Conservation (phyloP, 164 flowering plant species). For the Vitis riparia region DNA sequence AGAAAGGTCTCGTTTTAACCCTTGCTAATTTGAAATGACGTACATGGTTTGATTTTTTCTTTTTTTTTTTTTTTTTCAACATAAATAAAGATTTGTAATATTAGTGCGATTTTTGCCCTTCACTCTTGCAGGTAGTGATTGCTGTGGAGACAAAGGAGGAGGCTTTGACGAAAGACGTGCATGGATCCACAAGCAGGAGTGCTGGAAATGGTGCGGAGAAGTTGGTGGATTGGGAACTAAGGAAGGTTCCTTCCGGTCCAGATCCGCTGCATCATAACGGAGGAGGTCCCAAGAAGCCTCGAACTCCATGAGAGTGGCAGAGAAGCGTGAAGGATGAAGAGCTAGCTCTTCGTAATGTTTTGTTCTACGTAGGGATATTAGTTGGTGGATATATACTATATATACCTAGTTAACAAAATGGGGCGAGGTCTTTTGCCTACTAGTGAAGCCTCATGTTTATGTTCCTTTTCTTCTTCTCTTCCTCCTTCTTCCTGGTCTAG, state of each 20-base stretch:
- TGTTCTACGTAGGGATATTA: too few relatives aligned
- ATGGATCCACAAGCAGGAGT: background rate
- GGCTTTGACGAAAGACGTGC: background rate
- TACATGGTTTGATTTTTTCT: background rate
- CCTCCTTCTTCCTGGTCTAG: too few relatives aligned
- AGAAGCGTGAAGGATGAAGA: too few relatives aligned
- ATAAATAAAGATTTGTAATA: too few relatives aligned
- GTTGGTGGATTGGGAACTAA: slow-evolving; percentile 23
- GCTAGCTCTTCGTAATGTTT: too few relatives aligned
- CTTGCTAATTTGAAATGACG: too few relatives aligned
- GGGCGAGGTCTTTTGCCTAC: too few relatives aligned
- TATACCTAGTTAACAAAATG: too few relatives aligned
- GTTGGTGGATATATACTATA: too few relatives aligned
- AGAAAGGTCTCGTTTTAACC: slow-evolving; percentile 27
- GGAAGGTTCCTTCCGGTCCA: slow-evolving; percentile 63
- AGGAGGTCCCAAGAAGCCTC: slow-evolving; percentile 41
- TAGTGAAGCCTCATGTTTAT: too few relatives aligned
- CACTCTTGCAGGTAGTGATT: slow-evolving; percentile 4
- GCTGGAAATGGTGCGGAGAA: slow-evolving; percentile 4
- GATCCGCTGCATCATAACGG: slow-evolving; percentile 67
- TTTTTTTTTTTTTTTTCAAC: background rate
- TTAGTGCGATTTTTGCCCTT: too few relatives aligned
- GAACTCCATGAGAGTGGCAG: slow-evolving; percentile 25
- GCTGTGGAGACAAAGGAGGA: slow-evolving; percentile 4
- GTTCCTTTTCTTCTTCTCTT: too few relatives aligned